Percentiles rank a stretch among this genome's conserved stretches.
Evolutionary conservation across 176 grass and related monocot species (phyloP).

Genomic region (Musa beccarii): DNA sequence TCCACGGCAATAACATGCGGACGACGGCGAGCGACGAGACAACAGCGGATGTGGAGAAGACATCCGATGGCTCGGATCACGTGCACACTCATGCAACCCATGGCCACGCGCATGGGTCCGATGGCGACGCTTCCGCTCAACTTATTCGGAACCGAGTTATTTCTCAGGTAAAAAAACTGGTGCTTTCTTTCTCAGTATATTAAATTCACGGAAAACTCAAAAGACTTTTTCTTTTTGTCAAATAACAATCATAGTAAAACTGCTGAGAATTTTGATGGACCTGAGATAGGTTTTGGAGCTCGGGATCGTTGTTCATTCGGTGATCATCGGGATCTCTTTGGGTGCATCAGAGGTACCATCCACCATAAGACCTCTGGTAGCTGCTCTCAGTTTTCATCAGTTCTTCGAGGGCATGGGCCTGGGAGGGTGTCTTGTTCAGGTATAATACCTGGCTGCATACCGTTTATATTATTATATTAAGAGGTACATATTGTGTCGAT

Average conservation of each 20-base stretch:
- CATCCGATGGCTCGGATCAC: not conserved
- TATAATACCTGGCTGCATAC: no score
- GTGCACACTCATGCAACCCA: constrained; percentile 46
- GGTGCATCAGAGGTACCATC: constrained; percentile 32
- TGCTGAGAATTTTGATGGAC: no score
- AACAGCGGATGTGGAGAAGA: constrained; percentile 15
- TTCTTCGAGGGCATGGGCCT: constrained; percentile 82
- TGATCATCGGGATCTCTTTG: constrained; percentile 72
- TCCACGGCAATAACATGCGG: constrained; percentile 10
- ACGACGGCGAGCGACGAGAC: not conserved
- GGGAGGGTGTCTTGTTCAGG: constrained; percentile 71
- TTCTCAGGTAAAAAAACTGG: constrained; percentile 24
- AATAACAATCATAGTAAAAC: not conserved
- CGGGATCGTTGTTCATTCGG: constrained; percentile 72
- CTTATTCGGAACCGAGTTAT: constrained; percentile 37
- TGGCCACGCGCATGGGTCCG: constrained; percentile 39
- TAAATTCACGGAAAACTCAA: not conserved
- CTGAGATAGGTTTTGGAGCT: constrained; percentile 45
- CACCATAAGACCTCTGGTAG: constrained; percentile 49
- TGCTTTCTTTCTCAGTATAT: not conserved
- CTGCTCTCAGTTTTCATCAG: constrained; percentile 62
- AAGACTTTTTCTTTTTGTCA: not conserved
- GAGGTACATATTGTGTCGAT: no score
- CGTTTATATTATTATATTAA: no score
- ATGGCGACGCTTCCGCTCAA: constrained; percentile 21